Evolutionary conservation across 192 early-diverging fungal genomes (phyloP).

Genomic region (Dimargaris cristalligena): DNA sequence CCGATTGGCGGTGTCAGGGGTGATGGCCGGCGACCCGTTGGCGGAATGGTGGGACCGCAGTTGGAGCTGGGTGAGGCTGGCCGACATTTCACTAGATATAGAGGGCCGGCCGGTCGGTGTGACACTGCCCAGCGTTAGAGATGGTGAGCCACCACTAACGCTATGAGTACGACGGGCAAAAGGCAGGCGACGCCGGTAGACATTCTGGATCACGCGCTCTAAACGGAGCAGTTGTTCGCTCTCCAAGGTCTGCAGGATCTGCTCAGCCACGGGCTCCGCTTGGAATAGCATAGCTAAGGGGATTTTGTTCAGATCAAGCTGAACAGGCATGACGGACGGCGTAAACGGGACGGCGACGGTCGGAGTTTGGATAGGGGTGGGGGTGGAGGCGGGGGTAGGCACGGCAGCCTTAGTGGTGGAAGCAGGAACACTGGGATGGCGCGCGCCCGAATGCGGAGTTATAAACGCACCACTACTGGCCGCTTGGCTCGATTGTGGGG

Average conservation of each 20-base stretch:
- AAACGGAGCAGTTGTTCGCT: background rate
- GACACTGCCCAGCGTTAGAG: background rate
- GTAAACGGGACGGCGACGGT: background rate
- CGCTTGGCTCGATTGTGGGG: background rate
- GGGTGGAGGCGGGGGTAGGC: constrained; percentile 1
- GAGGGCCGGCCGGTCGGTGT: background rate
- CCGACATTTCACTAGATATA: background rate
- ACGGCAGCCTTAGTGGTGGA: background rate
- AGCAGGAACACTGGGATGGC: background rate
- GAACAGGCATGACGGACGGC: background rate
- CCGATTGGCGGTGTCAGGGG: background rate
- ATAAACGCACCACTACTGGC: background rate
- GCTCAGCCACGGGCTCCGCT: background rate
- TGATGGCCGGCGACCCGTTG: background rate
- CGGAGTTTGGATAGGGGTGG: background rate
- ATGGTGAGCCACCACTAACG: background rate
- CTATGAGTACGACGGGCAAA: background rate
- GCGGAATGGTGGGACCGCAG: background rate
- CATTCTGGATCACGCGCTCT: background rate
- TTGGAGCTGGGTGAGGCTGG: background rate
- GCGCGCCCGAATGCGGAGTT: background rate
- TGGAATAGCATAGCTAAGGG: background rate
- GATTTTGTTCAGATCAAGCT: background rate
- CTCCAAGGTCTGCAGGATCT: background rate
- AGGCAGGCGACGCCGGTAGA: background rate